Base-by-base conservation (phyloP, 2,329 filamentous ascomycete genomes). In the Sarocladiaceae sp. region DNA sequence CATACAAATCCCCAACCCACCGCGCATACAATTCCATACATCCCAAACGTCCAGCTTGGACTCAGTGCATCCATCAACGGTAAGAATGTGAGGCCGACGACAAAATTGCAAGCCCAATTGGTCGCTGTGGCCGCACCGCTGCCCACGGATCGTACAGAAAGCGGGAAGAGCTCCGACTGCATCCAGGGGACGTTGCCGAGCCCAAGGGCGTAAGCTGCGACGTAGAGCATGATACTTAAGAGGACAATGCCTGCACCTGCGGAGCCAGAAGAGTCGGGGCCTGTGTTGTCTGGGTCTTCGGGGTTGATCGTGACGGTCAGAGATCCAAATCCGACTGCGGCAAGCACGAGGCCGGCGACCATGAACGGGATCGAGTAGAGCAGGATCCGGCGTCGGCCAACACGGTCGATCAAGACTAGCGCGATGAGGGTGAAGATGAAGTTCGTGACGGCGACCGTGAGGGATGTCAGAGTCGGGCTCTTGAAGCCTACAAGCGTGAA, bases 131-230 rank as follows among this genome's bases (percentile, higher is more conserved):
- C 80, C 4, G 90, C 67, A 0, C 84, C 84, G 53, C 85, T 88
- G 25, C 88, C 89, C 1, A 90, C 69, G 4, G 85, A 84, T 47
- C 88, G 83, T 42, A 91, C 87, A 26, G 78, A 77, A 46, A 92
- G 75, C 1, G 91, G 88, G 64, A 97, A 97, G 28, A 96, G 79
- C 71, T 97, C 93, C 59, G 86, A 90, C 71, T 96, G 92, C 78
- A 96, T 93, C 93, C 93, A 97, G 0, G 93, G 92, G 2, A 97
- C 90, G 60, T 91, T 95, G 8, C 93, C 93, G 2, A 97, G 77
- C 2, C 93, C 93, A 1, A 92, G 75, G 1, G 93, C 93, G 64
- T 95, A 97, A 1, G 86, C 78, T 8, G 89, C 87, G 2, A 96
- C 91, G 67, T 95, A 97, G 7, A 90, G 59, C 67, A 91, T 86